Conservation (phyloP, 2,329 filamentous ascomycete genomes). For the Colletotrichum falcatum region DNA sequence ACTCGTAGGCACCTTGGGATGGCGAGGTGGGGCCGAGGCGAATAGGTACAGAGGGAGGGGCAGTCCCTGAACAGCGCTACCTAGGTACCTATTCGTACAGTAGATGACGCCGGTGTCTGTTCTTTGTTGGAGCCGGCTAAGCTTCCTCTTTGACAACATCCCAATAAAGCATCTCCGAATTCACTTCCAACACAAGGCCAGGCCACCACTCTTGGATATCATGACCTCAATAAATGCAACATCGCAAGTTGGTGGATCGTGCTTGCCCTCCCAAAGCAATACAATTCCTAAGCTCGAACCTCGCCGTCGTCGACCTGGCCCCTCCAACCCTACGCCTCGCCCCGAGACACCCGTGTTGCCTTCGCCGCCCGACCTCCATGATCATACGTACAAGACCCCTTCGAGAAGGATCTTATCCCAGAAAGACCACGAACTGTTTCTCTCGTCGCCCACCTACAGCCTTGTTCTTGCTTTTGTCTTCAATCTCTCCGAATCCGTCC, state of each 20-base stretch:
- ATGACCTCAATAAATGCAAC: slow-evolving; percentile 29
- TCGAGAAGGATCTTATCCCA: slow-evolving; percentile 83
- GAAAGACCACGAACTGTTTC: slow-evolving; percentile 84
- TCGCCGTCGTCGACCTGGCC: slow-evolving; percentile 64
- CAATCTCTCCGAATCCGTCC: slow-evolving; percentile 83
- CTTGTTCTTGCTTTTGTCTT: slow-evolving; percentile 90
- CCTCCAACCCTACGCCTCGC: slow-evolving; percentile 70
- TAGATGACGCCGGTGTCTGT: slow-evolving; percentile 11
- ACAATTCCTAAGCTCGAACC: slow-evolving; percentile 76
- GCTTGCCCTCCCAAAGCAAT: slow-evolving; percentile 13
- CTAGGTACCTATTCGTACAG: not conserved
- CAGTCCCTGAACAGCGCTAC: not conserved
- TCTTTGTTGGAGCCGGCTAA: slow-evolving; percentile 1
- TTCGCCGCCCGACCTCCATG: slow-evolving; percentile 71
- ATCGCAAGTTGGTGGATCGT: not conserved
- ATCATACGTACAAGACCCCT: slow-evolving; percentile 74
- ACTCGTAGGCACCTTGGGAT: not conserved
- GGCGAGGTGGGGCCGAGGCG: not conserved
- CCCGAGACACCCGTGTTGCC: slow-evolving; percentile 83
- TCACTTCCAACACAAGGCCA: not conserved
- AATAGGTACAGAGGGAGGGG: not conserved
- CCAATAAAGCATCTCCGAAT: not conserved
- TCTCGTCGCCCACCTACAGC: slow-evolving; percentile 78
- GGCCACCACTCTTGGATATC: not conserved
- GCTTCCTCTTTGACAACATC: not conserved